Evolutionary conservation across 331 rosid genomes (phyloP), one percentile per base, ranked within the genome.

Genomic region (Spiraea crenata): DNA sequence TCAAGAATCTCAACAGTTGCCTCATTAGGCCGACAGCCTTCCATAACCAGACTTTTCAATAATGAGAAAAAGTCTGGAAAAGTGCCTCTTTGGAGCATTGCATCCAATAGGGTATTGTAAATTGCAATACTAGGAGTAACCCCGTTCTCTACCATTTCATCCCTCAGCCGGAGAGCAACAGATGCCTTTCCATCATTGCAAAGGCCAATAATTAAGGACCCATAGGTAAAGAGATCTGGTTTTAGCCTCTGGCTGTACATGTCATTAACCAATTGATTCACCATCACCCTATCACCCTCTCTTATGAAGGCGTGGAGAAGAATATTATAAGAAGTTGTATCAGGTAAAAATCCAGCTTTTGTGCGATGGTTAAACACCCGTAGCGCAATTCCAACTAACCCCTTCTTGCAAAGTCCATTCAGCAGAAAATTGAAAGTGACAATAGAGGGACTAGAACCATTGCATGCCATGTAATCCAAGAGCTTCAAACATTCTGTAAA

Each of bases 291-390:
- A 19, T 76, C 71, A 13, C 46, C 41, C 67, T 73, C 61, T 57
- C 70, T 80, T 48, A 69, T 25, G n/a, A 57, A 77, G 79, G 82
- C 73, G 31, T 11, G 61, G 61, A 83, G 64, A 67, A 83, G 87
- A 83, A 77, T 76, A 48, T 74, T 80, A 59, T 74, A 77, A 34
- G 82, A 66, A 66, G 19, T 45, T 46, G 56, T 67, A 65, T 77
- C 76, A 4, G 60, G 75, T 1, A 49, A 48, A 65, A 71, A 59
- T 34, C 61, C 77, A 60, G 54, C 64, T 40, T 66, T 67, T 51
- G 17, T 58, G 57, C 77, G 34, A 69, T 57, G 57, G 63, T 52
- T 67, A 45, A 76, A 80, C 70, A 77, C 67, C 35, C 7, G 19
- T 40, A 57, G 50, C 12, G 87, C 82, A 45, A 54, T 61, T 62